Evolutionary conservation across 371 early-diverging fungal genomes (phyloP).

Genomic region (Mortierella sp.): DNA sequence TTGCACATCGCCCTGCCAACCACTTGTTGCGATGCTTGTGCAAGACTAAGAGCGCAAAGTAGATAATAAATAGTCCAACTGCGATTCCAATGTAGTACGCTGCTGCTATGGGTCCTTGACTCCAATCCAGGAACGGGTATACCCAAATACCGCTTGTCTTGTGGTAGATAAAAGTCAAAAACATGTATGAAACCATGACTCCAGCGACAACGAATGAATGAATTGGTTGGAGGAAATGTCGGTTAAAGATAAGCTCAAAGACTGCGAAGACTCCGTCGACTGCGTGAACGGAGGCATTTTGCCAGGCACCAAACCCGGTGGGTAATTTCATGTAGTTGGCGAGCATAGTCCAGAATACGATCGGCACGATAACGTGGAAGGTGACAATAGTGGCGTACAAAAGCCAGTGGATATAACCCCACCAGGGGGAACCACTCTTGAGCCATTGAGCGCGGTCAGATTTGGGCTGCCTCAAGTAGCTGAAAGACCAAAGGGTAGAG

Average conservation of each 20-base stretch:
- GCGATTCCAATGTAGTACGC: slow-evolving; percentile 62
- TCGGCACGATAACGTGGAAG: slow-evolving; percentile 64
- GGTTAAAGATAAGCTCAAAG: slow-evolving; percentile 64
- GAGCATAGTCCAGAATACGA: slow-evolving; percentile 67
- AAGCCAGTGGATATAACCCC: slow-evolving; percentile 43
- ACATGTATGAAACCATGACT: slow-evolving; percentile 64
- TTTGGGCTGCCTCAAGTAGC: slow-evolving; percentile 37
- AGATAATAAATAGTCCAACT: slow-evolving; percentile 56
- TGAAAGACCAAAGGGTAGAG: slow-evolving; percentile 43
- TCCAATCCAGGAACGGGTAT: slow-evolving; percentile 68
- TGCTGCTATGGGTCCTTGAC: slow-evolving; percentile 59
- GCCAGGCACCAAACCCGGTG: slow-evolving; percentile 46
- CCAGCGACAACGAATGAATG: slow-evolving; percentile 58
- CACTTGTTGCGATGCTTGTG: slow-evolving; percentile 57
- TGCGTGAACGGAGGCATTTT: slow-evolving; percentile 66
- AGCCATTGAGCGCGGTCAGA: slow-evolving; percentile 34
- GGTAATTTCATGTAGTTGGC: background rate
- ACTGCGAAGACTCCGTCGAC: slow-evolving; percentile 65
- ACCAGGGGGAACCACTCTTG: slow-evolving; percentile 37
- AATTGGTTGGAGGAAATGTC: slow-evolving; percentile 59
- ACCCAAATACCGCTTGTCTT: slow-evolving; percentile 64
- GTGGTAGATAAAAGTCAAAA: slow-evolving; percentile 63
- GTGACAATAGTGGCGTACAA: slow-evolving; percentile 36
- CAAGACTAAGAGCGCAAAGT: slow-evolving; percentile 59
- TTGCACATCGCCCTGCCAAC: slow-evolving; percentile 18